These are phyloP conservation scores for Schizophyllum commune DNA, from an alignment of 1,284 basidiomycete genomes.

Conservation along the genomic window DNA sequence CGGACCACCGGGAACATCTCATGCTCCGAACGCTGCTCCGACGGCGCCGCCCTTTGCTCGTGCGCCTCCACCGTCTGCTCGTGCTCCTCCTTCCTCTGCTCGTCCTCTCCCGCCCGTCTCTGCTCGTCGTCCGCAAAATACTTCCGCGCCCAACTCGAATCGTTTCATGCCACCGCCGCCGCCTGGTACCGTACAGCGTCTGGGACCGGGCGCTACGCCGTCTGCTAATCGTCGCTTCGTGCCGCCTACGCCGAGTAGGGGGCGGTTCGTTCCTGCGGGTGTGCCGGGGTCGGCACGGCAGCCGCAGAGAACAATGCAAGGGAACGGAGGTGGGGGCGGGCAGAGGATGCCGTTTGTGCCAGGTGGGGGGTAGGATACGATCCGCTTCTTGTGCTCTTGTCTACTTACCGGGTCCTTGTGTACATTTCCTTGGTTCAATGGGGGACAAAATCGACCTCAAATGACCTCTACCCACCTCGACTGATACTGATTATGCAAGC, in stretches of 20 bases:
- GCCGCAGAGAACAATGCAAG: conserved; percentile 8
- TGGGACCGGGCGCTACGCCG: not conserved
- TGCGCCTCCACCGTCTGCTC: not conserved
- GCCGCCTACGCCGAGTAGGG: conserved; percentile 14
- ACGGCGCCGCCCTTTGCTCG: not conserved
- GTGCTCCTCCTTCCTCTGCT: not conserved
- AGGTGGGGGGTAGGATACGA: conserved; percentile 17
- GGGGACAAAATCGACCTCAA: too few species aligned
- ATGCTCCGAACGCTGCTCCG: not conserved
- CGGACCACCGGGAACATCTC: not conserved
- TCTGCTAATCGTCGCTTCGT: conserved; percentile 19
- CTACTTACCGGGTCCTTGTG: too few species aligned
- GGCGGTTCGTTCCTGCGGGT: conserved; percentile 9
- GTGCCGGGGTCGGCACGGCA: conserved; percentile 8
- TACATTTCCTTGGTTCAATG: too few species aligned
- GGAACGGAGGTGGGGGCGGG: conserved; percentile 18
- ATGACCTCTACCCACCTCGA: too few species aligned
- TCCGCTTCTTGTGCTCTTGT: not conserved
- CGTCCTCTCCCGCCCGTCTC: not conserved
- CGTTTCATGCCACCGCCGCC: conserved; percentile 13
- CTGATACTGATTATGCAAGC: too few species aligned
- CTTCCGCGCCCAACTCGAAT: conserved; percentile 9
- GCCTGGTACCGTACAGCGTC: not conserved
- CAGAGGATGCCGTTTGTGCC: conserved; percentile 45
- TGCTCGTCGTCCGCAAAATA: not conserved